These are phyloP conservation scores for California macrophylla DNA, from an alignment of 441 rosid species.

Conservation along the genomic window DNA sequence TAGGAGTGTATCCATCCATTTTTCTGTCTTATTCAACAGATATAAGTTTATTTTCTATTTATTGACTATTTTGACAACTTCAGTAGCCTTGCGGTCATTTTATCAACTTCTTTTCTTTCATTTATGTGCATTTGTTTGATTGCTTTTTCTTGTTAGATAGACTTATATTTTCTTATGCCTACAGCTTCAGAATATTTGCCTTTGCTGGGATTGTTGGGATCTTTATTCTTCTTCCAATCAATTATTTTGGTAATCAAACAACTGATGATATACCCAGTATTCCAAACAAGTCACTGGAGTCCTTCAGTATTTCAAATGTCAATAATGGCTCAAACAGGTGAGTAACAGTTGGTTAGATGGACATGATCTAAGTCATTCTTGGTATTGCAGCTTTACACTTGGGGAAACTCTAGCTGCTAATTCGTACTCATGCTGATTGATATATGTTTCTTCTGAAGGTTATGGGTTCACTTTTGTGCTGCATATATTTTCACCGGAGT, in stretches of 20 bases:
- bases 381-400: not conserved
- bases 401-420: not conserved
- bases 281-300: constrained; percentile 56
- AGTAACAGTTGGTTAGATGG: constrained; percentile 3
- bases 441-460: constrained; percentile 46
- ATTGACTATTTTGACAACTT: not conserved
- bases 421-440: constrained; percentile 18
- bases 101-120: not conserved
- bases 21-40: not conserved
- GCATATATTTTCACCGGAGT: constrained; percentile 68
- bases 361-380: not conserved
- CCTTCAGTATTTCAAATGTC: constrained; percentile 80
- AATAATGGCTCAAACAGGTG: constrained; percentile 76
- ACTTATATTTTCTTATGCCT: constrained; percentile 7
- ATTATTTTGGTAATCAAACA: constrained; percentile 64
- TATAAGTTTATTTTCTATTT: not conserved
- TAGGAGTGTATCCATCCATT: not conserved
- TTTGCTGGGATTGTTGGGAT: constrained; percentile 59
- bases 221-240: constrained; percentile 71
- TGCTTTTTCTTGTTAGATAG: not conserved
- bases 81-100: not conserved
- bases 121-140: not conserved
- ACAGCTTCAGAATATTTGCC: constrained; percentile 64
- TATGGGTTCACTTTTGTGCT: constrained; percentile 92
- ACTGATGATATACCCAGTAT: constrained; percentile 45